These are phyloP conservation scores for Nyssa sinensis DNA, from an alignment of 148 eudicot species.

Conservation along the genomic window DNA sequence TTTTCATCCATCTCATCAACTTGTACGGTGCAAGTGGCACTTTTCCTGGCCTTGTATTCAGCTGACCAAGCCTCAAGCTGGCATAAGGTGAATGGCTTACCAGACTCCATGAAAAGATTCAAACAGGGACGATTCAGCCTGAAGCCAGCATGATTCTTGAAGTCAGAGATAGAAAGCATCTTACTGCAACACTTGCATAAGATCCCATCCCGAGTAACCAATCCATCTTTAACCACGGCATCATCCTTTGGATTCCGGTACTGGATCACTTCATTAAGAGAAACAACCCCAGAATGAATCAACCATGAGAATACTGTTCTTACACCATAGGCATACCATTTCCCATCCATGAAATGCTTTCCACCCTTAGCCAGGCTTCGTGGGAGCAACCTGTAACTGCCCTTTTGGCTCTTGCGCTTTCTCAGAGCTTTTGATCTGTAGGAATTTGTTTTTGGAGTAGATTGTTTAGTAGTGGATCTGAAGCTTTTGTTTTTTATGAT, in stretches of 20 bases:
- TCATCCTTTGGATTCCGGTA: slow-evolving; percentile 63
- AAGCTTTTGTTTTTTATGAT: slow-evolving; percentile 52
- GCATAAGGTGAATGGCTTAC: slow-evolving; percentile 71
- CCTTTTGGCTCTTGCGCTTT: slow-evolving; percentile 67
- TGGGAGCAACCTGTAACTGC: slow-evolving; percentile 82
- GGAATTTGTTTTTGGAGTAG: slow-evolving; percentile 22
- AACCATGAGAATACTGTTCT: slow-evolving; percentile 86
- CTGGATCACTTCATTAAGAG: slow-evolving; percentile 62
- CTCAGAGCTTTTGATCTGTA: slow-evolving; percentile 42
- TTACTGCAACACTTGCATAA: slow-evolving; percentile 71
- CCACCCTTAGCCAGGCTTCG: slow-evolving; percentile 62
- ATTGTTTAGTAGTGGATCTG: slow-evolving; percentile 29
- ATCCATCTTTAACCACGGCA: slow-evolving; percentile 71
- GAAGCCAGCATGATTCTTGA: slow-evolving; percentile 79
- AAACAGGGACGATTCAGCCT: slow-evolving; percentile 55
- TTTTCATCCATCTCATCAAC: slow-evolving; percentile 65
- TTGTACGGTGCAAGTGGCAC: slow-evolving; percentile 38
- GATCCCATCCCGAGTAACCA: slow-evolving; percentile 68
- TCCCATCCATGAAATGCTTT: slow-evolving; percentile 46
- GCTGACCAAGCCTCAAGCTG: slow-evolving; percentile 97
- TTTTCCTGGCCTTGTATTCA: slow-evolving; percentile 82
- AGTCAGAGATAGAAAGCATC: slow-evolving; percentile 63
- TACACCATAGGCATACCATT: slow-evolving; percentile 44
- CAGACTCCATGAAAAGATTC: slow-evolving; percentile 85
- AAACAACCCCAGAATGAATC: slow-evolving; percentile 53